Percentiles rank a stretch among this genome's conserved stretches.
Evolutionary conservation across 2,329 filamentous ascomycete genomes (phyloP).

Genomic region (Cytospora schulzeri): DNA sequence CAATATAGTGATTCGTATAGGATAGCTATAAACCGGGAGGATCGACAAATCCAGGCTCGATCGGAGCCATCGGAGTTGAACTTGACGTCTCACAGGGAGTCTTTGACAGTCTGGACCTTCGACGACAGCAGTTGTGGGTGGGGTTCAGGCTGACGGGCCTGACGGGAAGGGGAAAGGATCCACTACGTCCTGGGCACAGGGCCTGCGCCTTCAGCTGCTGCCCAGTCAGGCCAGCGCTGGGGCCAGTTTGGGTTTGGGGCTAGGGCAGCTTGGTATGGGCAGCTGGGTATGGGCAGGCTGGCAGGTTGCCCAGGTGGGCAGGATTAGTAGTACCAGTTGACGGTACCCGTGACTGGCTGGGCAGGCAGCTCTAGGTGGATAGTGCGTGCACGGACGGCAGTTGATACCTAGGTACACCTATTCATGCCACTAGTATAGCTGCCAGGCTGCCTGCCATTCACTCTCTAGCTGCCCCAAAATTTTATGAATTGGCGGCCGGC

Average conservation of each 20-base stretch:
- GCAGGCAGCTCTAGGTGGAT: not conserved
- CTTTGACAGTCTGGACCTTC: conserved; percentile 23
- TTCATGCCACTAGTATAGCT: not conserved
- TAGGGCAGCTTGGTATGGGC: not conserved
- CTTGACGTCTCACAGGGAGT: conserved; percentile 27
- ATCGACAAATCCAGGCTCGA: conserved; percentile 26
- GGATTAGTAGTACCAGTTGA: too few relatives aligned
- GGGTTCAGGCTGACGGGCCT: conserved; percentile 7
- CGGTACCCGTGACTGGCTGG: not conserved
- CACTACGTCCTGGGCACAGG: conserved; percentile 3
- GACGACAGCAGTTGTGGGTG: conserved; percentile 17
- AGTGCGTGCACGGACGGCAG: not conserved
- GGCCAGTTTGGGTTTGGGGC: too few relatives aligned
- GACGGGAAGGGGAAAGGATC: conserved; percentile 1
- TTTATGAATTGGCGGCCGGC: conserved; percentile 21
- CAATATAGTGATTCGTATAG: conserved; percentile 5
- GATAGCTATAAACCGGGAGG: conserved; percentile 21
- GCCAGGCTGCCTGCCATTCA: too few relatives aligned
- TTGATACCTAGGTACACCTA: not conserved
- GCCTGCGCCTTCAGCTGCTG: conserved; percentile 2
- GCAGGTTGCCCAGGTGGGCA: not conserved
- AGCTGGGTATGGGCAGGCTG: not conserved
- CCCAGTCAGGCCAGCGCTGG: too few relatives aligned
- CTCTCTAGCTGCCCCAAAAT: conserved; percentile 16
- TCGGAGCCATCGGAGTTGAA: conserved; percentile 12